These are phyloP conservation scores for Durio zibethinus DNA, from an alignment of 345 rosid genomes.

Conservation along the genomic window DNA sequence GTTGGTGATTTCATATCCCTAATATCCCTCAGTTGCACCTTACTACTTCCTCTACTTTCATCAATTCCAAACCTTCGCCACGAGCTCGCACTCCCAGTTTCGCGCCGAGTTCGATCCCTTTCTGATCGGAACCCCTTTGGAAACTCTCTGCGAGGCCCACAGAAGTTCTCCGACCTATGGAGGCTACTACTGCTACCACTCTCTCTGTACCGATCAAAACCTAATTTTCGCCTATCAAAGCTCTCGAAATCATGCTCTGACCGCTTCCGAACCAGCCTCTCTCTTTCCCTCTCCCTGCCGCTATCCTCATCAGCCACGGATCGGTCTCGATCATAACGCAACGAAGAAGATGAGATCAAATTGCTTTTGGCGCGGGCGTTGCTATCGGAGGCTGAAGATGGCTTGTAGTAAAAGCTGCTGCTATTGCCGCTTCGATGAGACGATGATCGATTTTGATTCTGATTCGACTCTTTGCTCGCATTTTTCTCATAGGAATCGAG, in stretches of 20 bases:
- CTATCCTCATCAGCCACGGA: slow-evolving; percentile 40
- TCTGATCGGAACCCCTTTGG: slow-evolving; percentile 84
- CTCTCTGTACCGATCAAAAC: slow-evolving; percentile 58
- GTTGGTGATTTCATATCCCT: slow-evolving; percentile 47
- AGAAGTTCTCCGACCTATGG: slow-evolving; percentile 75
- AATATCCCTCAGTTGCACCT: slow-evolving; percentile 31
- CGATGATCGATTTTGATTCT: slow-evolving; percentile 40
- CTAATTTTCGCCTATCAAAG: slow-evolving; percentile 57
- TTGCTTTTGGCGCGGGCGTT: slow-evolving; percentile 36
- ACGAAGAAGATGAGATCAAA: slow-evolving; percentile 46
- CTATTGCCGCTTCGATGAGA: slow-evolving; percentile 40
- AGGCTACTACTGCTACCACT: slow-evolving; percentile 24
- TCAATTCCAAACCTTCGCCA: slow-evolving; percentile 72
- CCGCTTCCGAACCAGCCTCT: slow-evolving; percentile 55
- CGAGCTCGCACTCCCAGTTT: slow-evolving; percentile 57
- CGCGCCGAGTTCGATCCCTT: slow-evolving; percentile 74
- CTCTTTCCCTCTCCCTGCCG: slow-evolving; percentile 15
- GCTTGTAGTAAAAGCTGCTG: slow-evolving; percentile 44
- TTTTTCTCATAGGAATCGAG: slow-evolving; percentile 61
- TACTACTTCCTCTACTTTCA: slow-evolving; percentile 31
- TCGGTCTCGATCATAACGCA: slow-evolving; percentile 69
- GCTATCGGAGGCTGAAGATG: slow-evolving; percentile 36
- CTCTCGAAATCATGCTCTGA: slow-evolving; percentile 58
- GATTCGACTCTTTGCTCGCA: slow-evolving; percentile 36
- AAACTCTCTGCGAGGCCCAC: slow-evolving; percentile 68